Base-by-base conservation (phyloP, 148 eudicot species). In the Rhododendron williamsianum region DNA sequence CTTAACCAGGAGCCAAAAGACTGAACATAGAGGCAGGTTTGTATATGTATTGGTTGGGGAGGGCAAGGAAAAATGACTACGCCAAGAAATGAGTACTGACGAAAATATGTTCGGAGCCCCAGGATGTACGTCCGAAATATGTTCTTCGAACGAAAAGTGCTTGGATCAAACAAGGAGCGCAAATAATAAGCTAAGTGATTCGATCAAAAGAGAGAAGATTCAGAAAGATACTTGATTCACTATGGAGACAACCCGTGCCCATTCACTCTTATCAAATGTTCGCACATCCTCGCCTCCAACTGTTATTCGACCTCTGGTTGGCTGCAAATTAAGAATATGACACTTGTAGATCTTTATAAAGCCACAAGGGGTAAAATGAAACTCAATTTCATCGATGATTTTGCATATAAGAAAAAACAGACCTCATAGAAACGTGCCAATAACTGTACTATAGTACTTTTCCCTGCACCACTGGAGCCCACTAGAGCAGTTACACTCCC, bases 401-500 rank as follows among this genome's bases (percentile, higher is more conserved):
- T 4, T 36, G 78, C 36, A 60, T 56, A 43, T 9, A 18, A 23
- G 38, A 78, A 9, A 51, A 9, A 58, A 87, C 33, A 85, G 81
- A 95, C 99, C 98, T 97, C 99, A 85, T 97, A 97, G 86, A 95
- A 97, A 15, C 99, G 98, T 84, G 99, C 96, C 92, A 97, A 87
- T 85, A 97, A 88, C 91, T 95, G 99, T 84, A 97, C 99, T 84
- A 97, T 85, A 35, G 99, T 97, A 90, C 99, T 97, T 89, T 97
- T 97, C 79, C 99, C 99, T 58, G 99, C 96, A 88, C 99, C 99
- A 88, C 99, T 97, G 86, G 98, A 87, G 80, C 99, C 99, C 86
- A 97, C 99, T 54, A 97, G 94, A 87, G 99, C 99, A 86, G 99
- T 97, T 46, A 95, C 88, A 84, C 95, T 90, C 83, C 99, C 99